Evolutionary conservation across 2,329 filamentous ascomycete species (phyloP), one percentile per base, ranked within the genome.

Genomic region (Trichoderma polysporum): DNA sequence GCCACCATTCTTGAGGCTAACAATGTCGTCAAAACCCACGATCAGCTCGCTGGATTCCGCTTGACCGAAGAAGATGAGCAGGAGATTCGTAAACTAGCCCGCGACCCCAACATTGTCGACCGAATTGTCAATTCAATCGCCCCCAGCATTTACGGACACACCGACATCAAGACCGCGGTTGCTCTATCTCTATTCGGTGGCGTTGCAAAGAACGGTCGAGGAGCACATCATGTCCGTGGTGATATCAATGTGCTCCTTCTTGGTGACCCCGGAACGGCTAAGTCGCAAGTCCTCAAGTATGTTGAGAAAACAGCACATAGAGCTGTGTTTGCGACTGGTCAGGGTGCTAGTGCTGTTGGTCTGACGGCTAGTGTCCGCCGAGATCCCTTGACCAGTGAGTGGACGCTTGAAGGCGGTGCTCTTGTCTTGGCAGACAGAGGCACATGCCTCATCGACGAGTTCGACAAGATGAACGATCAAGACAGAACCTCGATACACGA

Each of bases 381-480:
- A 70, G 95, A 99, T 76, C 95, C 95, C 5, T 84, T 98, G 76
- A 99, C 95, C 2, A 92, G 91, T 77, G 95, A 99, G 80, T 99
- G 95, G 94, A 98, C 95, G 6, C 83, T 99, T 2, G 95, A 99
- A 81, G 95, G 95, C 70, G 95, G 95, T 75, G 95, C 95, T 4
- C 85, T 99, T 12, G 95, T 99, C 74, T 87, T 99, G 66, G 95
- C 95, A 17, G 95, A 99, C 77, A 91, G 92, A 71, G 95, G 95
- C 47, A 97, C 93, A 17, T 98, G 95, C 75, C 84, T 99, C 33
- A 99, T 99, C 70, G 95, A 99, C 74, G 95, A 99, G 80, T 99
- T 99, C 74, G 95, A 99, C 86, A 99, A 99, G 85, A 99, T 99
- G 95, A 98, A 98, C 78, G 95, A 99, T 77, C 93, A 98, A 76